Conservation (phyloP, 495 filamentous ascomycete species). For the Penicillium salamii region DNA sequence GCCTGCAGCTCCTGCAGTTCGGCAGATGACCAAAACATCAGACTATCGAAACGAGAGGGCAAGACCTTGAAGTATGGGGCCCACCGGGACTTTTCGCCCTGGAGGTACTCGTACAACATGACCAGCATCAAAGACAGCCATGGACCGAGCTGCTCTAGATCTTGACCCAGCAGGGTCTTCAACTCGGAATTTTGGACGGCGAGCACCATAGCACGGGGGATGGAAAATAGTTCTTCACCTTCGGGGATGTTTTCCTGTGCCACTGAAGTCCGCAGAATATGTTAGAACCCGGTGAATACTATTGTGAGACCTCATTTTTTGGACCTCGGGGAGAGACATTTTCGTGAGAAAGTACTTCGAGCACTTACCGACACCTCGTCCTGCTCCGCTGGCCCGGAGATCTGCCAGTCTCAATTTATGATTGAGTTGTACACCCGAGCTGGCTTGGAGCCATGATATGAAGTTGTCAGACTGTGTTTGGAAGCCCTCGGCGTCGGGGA, state of each 20-base stretch:
- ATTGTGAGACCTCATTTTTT: slow-evolving; percentile 8
- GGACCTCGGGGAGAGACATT: slow-evolving; percentile 11
- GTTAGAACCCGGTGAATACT: slow-evolving; percentile 1
- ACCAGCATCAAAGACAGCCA: slow-evolving; percentile 72
- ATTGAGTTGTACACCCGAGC: slow-evolving; percentile 51
- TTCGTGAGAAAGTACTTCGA: slow-evolving; percentile 14
- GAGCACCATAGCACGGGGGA: slow-evolving; percentile 56
- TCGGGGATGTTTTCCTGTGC: slow-evolving; percentile 54
- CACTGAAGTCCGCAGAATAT: slow-evolving; percentile 34
- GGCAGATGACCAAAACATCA: slow-evolving; percentile 81
- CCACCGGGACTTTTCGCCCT: slow-evolving; percentile 64
- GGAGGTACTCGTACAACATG: slow-evolving; percentile 74
- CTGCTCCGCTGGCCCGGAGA: slow-evolving; percentile 47
- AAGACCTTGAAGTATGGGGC: slow-evolving; percentile 78
- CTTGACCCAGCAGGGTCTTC: slow-evolving; percentile 39
- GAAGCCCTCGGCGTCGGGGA: slow-evolving; percentile 42
- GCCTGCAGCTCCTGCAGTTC: slow-evolving; percentile 76
- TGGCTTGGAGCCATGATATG: slow-evolving; percentile 51
- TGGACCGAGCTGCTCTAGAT: slow-evolving; percentile 44
- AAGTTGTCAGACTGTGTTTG: slow-evolving; percentile 49
- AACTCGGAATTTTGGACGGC: slow-evolving; percentile 50
- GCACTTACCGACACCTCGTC: slow-evolving; percentile 60
- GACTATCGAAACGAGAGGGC: slow-evolving; percentile 73
- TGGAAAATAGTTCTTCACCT: slow-evolving; percentile 64
- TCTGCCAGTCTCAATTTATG: slow-evolving; percentile 55